Base-by-base conservation (phyloP, 176 grass and related monocot genomes). In the Avena sativa region DNA sequence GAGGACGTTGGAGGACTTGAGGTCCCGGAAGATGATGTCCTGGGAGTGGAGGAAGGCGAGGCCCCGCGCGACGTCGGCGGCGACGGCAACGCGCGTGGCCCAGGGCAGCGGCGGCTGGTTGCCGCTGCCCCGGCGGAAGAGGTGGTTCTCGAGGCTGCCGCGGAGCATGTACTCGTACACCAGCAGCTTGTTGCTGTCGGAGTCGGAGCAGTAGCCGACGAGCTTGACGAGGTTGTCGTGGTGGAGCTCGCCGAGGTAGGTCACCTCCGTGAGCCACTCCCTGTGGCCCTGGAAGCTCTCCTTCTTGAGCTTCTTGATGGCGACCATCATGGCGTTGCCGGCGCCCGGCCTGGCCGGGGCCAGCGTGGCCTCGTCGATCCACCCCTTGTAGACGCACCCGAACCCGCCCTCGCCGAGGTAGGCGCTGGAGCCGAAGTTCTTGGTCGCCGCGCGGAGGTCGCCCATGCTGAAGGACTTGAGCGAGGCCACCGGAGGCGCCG, bases 91-190 rank as follows among this genome's bases (percentile, higher is more conserved):
- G 58, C 95, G 88, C 65, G 63, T 89, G 13, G 23, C 7, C 93
- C 95, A 98, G 7, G 93, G 70, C 26, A 98, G 87, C 48, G 93
- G 91, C 59, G 90, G 95, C 79, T 76, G 73, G 48, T 51, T 76
- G 23, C 69, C 89, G 73, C 73, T 76, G 73, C 69, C 89, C 69
- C 93, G 93, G 46, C 88, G 93, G 91, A 98, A 98, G 9, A 98
- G 89, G 79, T 98, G 95, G 81, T 98, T 98, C 89, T 98, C 95
- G 49, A 98, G 91, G 93, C 89, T 98, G 66, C 95, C 93, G 51
- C 90, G 84, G 2, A 53, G 89, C 95, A 98, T 95, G 91, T 92
- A 93, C 74, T 98, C 95, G 48, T 98, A 95, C 16, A 98, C 95
- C 1, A 98, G 91, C 59, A 98, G 84, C 83, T 92, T 98, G 81